phyloP scores from a whole-genome alignment of 2,329 filamentous ascomycete species.

The Pyricularia grisea region DNA sequence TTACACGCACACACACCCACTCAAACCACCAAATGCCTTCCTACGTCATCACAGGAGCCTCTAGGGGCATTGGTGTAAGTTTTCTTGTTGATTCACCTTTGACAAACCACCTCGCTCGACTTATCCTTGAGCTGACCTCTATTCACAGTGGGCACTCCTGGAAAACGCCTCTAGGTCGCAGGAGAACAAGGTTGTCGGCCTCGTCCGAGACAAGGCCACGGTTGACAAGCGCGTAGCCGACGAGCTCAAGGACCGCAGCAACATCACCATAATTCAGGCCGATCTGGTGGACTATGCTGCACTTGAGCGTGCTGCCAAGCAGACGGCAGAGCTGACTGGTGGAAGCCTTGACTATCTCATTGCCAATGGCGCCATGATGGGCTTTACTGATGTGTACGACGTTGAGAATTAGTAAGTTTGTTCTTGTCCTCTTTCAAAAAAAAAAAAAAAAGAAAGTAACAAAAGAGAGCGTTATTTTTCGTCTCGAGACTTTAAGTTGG shows the following conservation, averaged over 20 bases:
- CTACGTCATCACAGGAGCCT: conserved; percentile 14
- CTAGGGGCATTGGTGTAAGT: conserved; percentile 15
- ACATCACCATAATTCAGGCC: conserved; percentile 35
- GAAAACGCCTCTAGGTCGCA: conserved; percentile 31
- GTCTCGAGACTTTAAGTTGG: too few relatives aligned
- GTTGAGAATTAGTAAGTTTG: conserved; percentile 27
- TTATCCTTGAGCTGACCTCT: not conserved
- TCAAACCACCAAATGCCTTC: conserved; percentile 11
- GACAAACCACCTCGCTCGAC: not conserved
- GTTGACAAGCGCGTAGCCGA: conserved; percentile 31
- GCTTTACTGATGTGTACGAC: conserved; percentile 17
- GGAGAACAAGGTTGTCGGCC: conserved; percentile 33
- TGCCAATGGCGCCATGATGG: conserved; percentile 34
- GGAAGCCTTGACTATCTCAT: conserved; percentile 41
- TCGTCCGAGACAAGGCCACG: conserved; percentile 34
- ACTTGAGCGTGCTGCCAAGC: conserved; percentile 22
- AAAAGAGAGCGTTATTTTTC: too few relatives aligned
- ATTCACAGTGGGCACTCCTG: conserved; percentile 34
- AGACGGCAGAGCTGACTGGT: conserved; percentile 21
- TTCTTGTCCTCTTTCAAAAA: too few relatives aligned
- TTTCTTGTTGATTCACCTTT: not conserved
- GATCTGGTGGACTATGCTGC: conserved; percentile 30
- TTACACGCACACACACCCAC: too few relatives aligned
- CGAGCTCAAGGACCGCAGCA: conserved; percentile 26
- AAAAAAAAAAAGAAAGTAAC: too few relatives aligned